phyloP scores from a whole-genome alignment of 2,329 filamentous ascomycete genomes.

The Rhynchosporium graminicola region DNA sequence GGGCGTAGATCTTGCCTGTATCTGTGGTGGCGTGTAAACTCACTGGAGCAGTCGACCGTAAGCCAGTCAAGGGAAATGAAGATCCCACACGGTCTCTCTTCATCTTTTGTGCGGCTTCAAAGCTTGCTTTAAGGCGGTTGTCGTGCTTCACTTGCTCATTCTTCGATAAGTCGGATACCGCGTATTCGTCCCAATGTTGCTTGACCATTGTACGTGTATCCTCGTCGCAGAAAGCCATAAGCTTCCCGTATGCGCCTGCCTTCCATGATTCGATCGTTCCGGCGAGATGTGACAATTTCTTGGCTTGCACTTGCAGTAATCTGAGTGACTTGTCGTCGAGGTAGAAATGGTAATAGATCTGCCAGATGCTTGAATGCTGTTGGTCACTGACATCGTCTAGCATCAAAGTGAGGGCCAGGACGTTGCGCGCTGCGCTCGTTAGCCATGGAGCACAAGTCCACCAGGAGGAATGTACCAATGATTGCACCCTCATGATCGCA shows the following conservation, averaged over 20 bases:
- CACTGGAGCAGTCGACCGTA: conserved; percentile 15
- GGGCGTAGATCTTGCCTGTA: neutral
- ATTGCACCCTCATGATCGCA: neutral
- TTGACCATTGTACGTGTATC: neutral
- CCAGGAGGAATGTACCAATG: neutral
- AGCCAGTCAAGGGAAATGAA: neutral
- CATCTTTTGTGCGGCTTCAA: neutral
- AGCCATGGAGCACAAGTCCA: neutral
- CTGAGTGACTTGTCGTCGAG: neutral
- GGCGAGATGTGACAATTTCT: neutral
- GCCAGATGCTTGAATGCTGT: neutral
- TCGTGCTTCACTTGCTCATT: neutral
- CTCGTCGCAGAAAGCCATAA: neutral
- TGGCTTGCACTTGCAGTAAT: neutral
- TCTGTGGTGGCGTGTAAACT: neutral
- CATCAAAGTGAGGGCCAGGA: neutral
- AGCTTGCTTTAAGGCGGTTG: neutral
- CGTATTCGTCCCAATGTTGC: neutral
- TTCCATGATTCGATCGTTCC: neutral
- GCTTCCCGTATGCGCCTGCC: neutral
- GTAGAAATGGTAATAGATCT: conserved; percentile 1
- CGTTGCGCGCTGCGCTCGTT: neutral
- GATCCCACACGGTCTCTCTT: neutral
- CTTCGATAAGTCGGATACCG: neutral
- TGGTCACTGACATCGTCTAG: neutral